phyloP scores from a whole-genome alignment of 2,329 filamentous ascomycete genomes.

The Aspergillus pseudotamarii region DNA sequence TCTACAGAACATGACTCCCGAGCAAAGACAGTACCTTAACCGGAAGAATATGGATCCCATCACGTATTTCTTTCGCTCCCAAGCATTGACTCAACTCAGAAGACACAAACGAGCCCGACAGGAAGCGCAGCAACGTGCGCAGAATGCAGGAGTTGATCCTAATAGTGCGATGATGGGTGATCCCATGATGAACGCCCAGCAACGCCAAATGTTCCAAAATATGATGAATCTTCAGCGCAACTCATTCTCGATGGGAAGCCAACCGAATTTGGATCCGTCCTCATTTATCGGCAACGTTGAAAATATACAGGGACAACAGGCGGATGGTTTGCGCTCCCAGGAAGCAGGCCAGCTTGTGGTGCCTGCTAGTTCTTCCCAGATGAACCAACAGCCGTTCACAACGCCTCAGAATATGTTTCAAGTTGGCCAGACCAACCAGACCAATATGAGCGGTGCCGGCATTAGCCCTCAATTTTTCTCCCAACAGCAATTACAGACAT shows the following conservation, averaged over 20 bases:
- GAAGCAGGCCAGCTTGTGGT: constrained; percentile 66
- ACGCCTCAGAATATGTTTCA: constrained; percentile 46
- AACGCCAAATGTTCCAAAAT: constrained; percentile 46
- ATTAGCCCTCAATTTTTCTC: constrained; percentile 45
- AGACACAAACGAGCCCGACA: constrained; percentile 35
- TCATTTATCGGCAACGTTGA: constrained; percentile 53
- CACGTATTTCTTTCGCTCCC: constrained; percentile 53
- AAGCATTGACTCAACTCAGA: constrained; percentile 49
- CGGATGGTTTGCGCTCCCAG: constrained; percentile 62
- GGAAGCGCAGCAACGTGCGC: constrained; percentile 36
- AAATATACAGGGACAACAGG: constrained; percentile 62
- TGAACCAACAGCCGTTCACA: constrained; percentile 44
- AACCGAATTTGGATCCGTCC: constrained; percentile 36
- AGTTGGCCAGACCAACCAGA: constrained; percentile 39
- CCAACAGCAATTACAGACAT: constrained; percentile 47
- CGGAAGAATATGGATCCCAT: constrained; percentile 53
- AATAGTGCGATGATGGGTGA: constrained; percentile 39
- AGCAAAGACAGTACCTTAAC: constrained; percentile 51
- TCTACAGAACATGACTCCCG: constrained; percentile 49
- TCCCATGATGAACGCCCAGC: constrained; percentile 41
- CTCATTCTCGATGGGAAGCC: constrained; percentile 37
- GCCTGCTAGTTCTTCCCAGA: constrained; percentile 62
- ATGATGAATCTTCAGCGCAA: constrained; percentile 45
- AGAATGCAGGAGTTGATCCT: constrained; percentile 32
- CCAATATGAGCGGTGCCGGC: constrained; percentile 38